Evolutionary conservation across 176 grass and related monocot genomes (phyloP), one percentile per base, ranked within the genome.

Genomic region (Rhynchospora breviuscula): DNA sequence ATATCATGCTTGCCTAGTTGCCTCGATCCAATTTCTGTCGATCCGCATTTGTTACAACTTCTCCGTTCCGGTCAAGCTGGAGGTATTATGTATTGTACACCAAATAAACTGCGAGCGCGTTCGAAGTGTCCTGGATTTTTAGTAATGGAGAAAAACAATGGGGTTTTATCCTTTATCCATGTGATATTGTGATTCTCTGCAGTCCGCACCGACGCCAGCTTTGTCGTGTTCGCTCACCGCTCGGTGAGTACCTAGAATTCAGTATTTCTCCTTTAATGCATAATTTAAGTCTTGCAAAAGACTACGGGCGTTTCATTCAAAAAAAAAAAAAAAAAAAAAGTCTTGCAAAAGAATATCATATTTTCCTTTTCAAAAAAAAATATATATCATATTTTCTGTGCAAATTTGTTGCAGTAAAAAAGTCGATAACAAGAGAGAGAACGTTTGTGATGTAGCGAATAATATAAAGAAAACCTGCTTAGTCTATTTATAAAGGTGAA

Each of bases 181-280:
- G 78, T 81, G 85, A 70, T 0, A n/a, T 11, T 49, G 78, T 81
- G 85, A 70, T 0, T 29, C 18, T 60, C 63, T 51, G 76, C 66
- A 63, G 65, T 71, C 63, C 35, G 76, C 66, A 63, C 85, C 85
- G 85, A 82, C 85, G 85, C 78, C 85, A 82, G 78, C 79, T 87
- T 40, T 17, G 21, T 53, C 46, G 71, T 51, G 71, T 75, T 11
- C 71, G n/a, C 71, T 75, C 71, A 75, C 71, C 47, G 71, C 51
- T 8, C 11, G 71, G 43, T 71, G 67, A 71, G 67, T 51, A 51
- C 19, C 8, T 25, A 9, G 70, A 51, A 22, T 49, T 12, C 45
- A 13, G 44, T 49, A 49, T 48, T 44, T 44, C 66, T n/a, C 33
- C 15, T 35, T 15, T 9, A 67, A 35, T 67, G 29, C 3, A 31